phyloP scores from a whole-genome alignment of 2,329 filamentous ascomycete species.

The Seiridium cupressi region DNA sequence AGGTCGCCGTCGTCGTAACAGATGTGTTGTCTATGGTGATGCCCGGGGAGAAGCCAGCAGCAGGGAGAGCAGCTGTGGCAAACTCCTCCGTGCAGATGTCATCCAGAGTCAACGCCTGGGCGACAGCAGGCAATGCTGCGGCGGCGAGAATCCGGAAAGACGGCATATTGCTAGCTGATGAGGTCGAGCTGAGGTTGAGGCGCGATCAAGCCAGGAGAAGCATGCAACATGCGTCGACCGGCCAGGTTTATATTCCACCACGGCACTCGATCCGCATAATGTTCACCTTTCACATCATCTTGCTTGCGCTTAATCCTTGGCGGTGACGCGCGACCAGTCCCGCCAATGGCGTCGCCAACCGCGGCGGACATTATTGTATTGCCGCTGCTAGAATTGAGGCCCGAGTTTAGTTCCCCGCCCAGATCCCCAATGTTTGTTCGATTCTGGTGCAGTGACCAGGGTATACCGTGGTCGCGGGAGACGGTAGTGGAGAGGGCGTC shows the following conservation, averaged over 20 bases:
- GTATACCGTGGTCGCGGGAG: background rate
- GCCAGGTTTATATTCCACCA: background rate
- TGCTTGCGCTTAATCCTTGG: background rate
- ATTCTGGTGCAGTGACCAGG: background rate
- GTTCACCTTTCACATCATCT: background rate
- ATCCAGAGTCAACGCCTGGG: constrained; percentile 9
- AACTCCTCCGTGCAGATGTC: constrained; percentile 18
- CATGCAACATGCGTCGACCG: background rate
- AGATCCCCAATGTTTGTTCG: background rate
- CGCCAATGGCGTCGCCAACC: background rate
- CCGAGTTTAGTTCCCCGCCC: background rate
- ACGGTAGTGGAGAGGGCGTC: background rate
- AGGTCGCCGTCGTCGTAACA: constrained; percentile 26
- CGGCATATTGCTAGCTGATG: background rate
- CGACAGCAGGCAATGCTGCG: background rate
- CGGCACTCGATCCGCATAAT: background rate
- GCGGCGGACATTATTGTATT: background rate
- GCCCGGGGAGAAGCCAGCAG: constrained; percentile 20
- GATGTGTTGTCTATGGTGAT: constrained; percentile 26
- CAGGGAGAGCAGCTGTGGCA: constrained; percentile 15
- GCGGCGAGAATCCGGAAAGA: background rate
- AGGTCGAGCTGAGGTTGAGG: background rate
- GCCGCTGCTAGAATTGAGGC: background rate
- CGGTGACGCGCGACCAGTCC: background rate
- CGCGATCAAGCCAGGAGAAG: background rate